phyloP scores from a whole-genome alignment of 495 filamentous ascomycete genomes.

The Evernia prunastri region DNA sequence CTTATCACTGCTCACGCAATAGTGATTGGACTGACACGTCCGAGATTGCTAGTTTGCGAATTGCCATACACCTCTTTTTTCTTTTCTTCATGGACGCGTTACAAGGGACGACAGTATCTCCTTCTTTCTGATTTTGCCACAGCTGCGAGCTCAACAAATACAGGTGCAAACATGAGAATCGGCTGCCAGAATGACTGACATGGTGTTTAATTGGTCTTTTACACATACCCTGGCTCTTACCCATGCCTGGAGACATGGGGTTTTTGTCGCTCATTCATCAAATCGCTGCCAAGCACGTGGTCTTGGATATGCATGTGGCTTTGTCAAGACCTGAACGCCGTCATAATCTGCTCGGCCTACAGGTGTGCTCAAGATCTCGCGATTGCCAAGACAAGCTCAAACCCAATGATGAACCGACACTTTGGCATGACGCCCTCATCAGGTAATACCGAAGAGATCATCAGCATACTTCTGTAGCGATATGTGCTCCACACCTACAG shows the following conservation, averaged over 20 bases:
- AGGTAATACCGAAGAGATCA: background rate
- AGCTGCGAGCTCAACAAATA: too few relatives aligned
- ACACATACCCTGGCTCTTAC: too few relatives aligned
- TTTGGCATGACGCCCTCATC: background rate
- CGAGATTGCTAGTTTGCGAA: too few relatives aligned
- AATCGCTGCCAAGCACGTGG: background rate
- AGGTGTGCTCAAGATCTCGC: background rate
- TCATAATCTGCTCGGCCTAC: background rate
- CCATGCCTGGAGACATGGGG: background rate
- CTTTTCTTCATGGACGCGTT: too few relatives aligned
- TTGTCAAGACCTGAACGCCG: background rate
- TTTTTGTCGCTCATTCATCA: background rate
- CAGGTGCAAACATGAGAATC: too few relatives aligned
- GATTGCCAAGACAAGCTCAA: background rate
- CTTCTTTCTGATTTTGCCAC: too few relatives aligned
- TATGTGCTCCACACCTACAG: background rate
- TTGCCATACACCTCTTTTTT: too few relatives aligned
- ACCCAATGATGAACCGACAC: background rate
- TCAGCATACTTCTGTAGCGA: background rate
- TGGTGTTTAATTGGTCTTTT: too few relatives aligned
- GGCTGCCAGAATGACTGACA: too few relatives aligned
- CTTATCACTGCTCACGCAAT: too few relatives aligned
- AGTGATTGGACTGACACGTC: too few relatives aligned
- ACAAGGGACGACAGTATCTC: too few relatives aligned
- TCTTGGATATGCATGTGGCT: background rate